A percentile compares a stretch with the other conserved stretches of the same genome.
Conservation (phyloP, 1,284 basidiomycete species). For the Marasmius oreades region DNA sequence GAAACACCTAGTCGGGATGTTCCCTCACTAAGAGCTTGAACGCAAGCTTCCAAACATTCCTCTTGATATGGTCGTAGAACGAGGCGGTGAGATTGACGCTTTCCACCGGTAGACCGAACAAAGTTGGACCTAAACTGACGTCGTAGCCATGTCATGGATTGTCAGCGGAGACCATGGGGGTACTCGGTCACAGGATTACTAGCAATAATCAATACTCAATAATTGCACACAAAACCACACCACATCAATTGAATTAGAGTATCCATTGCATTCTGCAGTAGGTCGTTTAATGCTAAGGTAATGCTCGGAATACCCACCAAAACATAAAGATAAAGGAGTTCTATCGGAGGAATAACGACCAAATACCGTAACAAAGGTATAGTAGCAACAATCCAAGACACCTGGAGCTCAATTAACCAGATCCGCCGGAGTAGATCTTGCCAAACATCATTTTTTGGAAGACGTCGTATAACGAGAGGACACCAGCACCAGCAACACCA, state of each 20-base stretch:
- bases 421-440: constrained; percentile 92
- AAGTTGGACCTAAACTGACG: not conserved
- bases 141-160: constrained; percentile 1
- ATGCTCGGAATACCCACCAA: not conserved
- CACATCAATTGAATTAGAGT: not conserved
- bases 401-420: constrained; percentile 31
- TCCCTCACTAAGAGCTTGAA: constrained; percentile 61
- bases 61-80: constrained; percentile 87
- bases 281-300: constrained; percentile 1
- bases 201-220: not conserved
- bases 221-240: not conserved
- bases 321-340: constrained; percentile 3
- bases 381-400: not conserved
- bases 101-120: no score
- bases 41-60: constrained; percentile 79
- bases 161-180: not conserved
- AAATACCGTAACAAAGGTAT: not conserved
- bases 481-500: constrained; percentile 98
- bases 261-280: constrained; percentile 1
- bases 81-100: constrained; percentile 11
- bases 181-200: no score
- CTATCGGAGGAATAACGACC: not conserved
- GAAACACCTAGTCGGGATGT: constrained; percentile 87
- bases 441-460: constrained; percentile 89
- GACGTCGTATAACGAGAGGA: constrained; percentile 92